Evolutionary conservation across 331 rosid species (phyloP).

Genomic region (Quercus phellos): DNA sequence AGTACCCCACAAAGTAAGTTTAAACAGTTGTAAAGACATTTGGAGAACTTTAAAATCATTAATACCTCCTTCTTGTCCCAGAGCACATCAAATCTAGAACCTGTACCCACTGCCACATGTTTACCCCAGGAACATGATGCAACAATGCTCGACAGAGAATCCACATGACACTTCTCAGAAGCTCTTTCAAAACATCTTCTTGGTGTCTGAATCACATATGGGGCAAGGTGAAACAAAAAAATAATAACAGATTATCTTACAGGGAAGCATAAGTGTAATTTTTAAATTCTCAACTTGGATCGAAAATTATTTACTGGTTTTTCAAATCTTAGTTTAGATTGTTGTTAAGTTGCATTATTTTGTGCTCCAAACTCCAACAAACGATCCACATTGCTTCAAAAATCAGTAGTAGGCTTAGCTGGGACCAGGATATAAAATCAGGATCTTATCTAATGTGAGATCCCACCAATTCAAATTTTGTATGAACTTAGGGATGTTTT

Average conservation of each 20-base stretch:
- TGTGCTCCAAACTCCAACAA: not conserved
- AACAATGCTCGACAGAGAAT: slow-evolving; percentile 75
- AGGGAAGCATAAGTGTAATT: not conserved
- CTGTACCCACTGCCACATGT: slow-evolving; percentile 92
- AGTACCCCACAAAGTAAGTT: slow-evolving; percentile 13
- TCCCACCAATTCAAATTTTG: not conserved
- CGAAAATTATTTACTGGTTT: not conserved
- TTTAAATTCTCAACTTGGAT: not conserved
- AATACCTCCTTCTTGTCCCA: slow-evolving; percentile 75
- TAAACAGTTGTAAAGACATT: not conserved
- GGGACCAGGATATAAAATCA: not conserved
- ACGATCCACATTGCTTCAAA: not conserved
- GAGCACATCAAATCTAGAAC: slow-evolving; percentile 75
- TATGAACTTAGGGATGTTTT: not conserved
- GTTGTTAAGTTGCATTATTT: not conserved
- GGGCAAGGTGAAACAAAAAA: slow-evolving; percentile 10
- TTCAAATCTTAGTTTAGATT: not conserved
- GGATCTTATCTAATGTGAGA: not conserved
- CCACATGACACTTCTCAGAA: slow-evolving; percentile 79
- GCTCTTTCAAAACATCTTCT: slow-evolving; percentile 84
- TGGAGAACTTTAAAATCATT: not conserved
- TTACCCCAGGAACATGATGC: slow-evolving; percentile 98
- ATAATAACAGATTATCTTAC: not conserved
- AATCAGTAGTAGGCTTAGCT: not conserved
- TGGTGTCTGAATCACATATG: slow-evolving; percentile 62